Percentiles rank a stretch among this genome's conserved stretches.
These are phyloP conservation scores for Vigna radiata DNA, from an alignment of 306 rosid species.

Conservation along the genomic window DNA sequence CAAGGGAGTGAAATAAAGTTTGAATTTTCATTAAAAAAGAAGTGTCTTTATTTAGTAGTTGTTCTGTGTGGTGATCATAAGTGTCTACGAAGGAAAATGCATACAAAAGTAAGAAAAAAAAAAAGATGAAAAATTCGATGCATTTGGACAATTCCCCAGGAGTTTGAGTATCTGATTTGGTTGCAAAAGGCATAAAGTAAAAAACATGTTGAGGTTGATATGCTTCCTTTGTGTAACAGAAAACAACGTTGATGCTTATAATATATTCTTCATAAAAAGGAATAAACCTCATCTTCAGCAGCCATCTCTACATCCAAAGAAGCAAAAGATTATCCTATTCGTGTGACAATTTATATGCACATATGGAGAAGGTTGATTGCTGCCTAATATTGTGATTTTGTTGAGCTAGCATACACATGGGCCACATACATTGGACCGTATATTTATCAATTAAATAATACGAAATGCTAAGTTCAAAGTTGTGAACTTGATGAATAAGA, in stretches of 20 bases:
- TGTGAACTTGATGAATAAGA: constrained; percentile 8
- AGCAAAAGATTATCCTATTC: neutral
- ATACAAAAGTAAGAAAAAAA: neutral
- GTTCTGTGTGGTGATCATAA: neutral
- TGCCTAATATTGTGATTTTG: constrained; percentile 7
- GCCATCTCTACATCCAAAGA: constrained; percentile 28
- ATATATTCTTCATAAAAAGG: constrained; percentile 42
- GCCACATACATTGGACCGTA: constrained; percentile 11
- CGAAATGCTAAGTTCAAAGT: neutral
- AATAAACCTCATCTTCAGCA: constrained; percentile 49
- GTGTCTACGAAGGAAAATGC: neutral
- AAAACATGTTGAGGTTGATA: constrained; percentile 8
- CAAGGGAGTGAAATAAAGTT: too few species aligned
- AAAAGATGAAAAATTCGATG: neutral
- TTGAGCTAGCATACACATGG: neutral
- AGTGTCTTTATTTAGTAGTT: neutral
- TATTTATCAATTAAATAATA: neutral
- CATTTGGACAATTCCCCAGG: neutral
- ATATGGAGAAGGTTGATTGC: neutral
- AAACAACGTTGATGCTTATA: constrained; percentile 27
- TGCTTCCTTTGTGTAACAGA: constrained; percentile 20
- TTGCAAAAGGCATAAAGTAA: constrained; percentile 26
- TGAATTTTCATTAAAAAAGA: neutral
- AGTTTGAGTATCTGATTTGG: constrained; percentile 40
- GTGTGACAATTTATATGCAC: neutral